Base-by-base conservation (phyloP, 2,329 filamentous ascomycete genomes). In the Raffaelea arxii region DNA sequence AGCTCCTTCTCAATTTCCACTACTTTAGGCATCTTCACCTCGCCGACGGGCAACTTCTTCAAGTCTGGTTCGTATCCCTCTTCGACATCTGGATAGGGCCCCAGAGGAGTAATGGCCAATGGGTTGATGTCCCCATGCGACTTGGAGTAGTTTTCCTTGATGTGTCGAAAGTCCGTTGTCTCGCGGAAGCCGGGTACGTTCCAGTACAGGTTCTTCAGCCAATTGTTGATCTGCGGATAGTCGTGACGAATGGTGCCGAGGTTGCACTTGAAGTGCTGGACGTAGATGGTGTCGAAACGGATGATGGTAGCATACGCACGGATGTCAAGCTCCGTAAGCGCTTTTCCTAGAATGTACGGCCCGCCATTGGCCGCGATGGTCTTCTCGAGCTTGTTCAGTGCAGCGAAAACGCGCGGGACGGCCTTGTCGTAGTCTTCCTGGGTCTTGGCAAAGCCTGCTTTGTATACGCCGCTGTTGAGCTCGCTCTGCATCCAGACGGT, bases 241-340 rank as follows among this genome's bases (percentile, higher is more conserved):
- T 76, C 69, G 54, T 76, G 71, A 6, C 79, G 63, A 37, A 83
- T 71, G 11, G 66, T 80, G 3, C 77, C 75, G 25, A 82, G 58
- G 57, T 82, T 82, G 55, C 75, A 78, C 62, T 82, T 82, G 65
- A 82, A 82, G 59, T 82, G 78, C 64, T 82, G 77, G 12, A 78
- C 75, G 55, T 82, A 83, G 4, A 78, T 71, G 3, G 68, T 62
- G 51, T 82, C 78, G 54, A 82, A 74, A 3, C 78, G 66, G n/a
- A 82, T 65, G 14, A 79, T 53, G 0, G 77, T 81, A 3, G 71
- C 67, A 53, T 76, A 83, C 0, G 72, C 66, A 11, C 74, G 63
- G 19, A 82, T 55, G 54, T 83, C 79, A 11, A 81, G 60, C 57
- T 82, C 78, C 0, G 78, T 82, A 49, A 82, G 54, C 14, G 66